Evolutionary conservation across 208 protist genomes (phyloP), one percentile per base, ranked within the genome.

Genomic region (Acanthamoeba sp.): DNA sequence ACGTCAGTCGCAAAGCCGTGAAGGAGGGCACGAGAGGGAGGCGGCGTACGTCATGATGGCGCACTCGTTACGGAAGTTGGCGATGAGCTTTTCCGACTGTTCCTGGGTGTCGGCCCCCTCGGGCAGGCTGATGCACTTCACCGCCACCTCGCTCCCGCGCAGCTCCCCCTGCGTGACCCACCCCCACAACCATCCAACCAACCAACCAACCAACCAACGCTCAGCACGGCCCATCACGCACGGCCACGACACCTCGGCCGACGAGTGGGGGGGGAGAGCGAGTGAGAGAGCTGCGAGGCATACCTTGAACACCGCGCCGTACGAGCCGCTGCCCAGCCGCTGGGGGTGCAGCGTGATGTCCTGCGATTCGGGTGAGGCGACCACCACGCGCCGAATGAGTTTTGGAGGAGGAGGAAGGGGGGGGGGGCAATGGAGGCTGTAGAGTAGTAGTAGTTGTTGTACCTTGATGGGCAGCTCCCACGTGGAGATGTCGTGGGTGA

Each of bases 251-350:
- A n/a, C n/a, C n/a, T n/a, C n/a, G n/a, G n/a, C n/a, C n/a, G n/a
- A n/a, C n/a, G n/a, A n/a, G n/a, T n/a, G n/a, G n/a, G n/a, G n/a
- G n/a, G n/a, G n/a, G 45, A 50, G 45, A 50, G 45, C 4, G 45
- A 50, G 45, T 16, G 45, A 50, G 45, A 50, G 45, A 50, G 45
- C 4, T 4, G 45, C 9, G 12, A 50, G 45, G n/a, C 78, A 29
- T 87, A 87, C 78, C 78, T 87, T 87, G 78, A 55, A 87, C 22
- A 87, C 78, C 48, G 78, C 48, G 36, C 78, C 78, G 22, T 87
- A 87, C 4, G 78, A 32, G 40, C 78, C 78, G 22, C 42, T 59
- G 78, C 78, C 78, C 4, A 87, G 78, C 36, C 64, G 64, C 78
- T 87, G 38, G 7, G 38, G 42, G 22, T 57, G 38, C 6, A 87